Conservation (phyloP, 1,139 yeast genomes). For the Lodderomyces parapsilosis region DNA sequence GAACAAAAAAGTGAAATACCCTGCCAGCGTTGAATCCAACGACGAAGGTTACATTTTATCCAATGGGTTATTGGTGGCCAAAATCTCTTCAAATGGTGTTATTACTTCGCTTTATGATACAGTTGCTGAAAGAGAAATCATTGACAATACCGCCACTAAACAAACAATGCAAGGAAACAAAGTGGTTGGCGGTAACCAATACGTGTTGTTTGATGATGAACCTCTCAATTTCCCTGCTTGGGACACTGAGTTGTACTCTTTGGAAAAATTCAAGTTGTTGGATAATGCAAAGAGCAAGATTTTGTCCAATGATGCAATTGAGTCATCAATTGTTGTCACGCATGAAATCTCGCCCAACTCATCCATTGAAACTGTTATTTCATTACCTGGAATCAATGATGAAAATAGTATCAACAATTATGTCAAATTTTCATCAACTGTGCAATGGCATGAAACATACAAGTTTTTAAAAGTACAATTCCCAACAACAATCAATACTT, state of each 20-base stretch:
- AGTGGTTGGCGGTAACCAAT: conserved; percentile 67
- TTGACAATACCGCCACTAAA: conserved; percentile 51
- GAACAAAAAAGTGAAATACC: conserved; percentile 27
- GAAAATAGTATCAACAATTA: conserved; percentile 33
- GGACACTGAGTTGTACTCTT: conserved; percentile 91
- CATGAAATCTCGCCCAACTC: conserved; percentile 59
- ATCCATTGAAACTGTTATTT: conserved; percentile 65
- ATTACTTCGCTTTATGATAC: conserved; percentile 67
- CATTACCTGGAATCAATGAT: conserved; percentile 56
- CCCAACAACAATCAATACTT: conserved; percentile 79
- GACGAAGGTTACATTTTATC: conserved; percentile 49
- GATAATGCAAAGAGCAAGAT: conserved; percentile 46
- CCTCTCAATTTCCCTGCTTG: conserved; percentile 93
- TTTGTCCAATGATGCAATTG: conserved; percentile 53
- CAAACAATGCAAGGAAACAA: conserved; percentile 39
- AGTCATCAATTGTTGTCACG: conserved; percentile 60
- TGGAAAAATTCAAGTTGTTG: conserved; percentile 61
- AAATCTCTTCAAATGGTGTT: conserved; percentile 59
- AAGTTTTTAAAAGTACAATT: conserved; percentile 92
- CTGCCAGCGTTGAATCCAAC: conserved; percentile 46
- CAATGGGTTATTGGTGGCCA: conserved; percentile 61
- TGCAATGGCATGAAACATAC: conserved; percentile 85
- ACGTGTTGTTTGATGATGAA: conserved; percentile 79
- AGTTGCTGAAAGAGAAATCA: conserved; percentile 60
- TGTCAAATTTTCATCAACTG: conserved; percentile 59